Base-by-base conservation (phyloP, 2,329 filamentous ascomycete genomes). In the Venturia nashicola region DNA sequence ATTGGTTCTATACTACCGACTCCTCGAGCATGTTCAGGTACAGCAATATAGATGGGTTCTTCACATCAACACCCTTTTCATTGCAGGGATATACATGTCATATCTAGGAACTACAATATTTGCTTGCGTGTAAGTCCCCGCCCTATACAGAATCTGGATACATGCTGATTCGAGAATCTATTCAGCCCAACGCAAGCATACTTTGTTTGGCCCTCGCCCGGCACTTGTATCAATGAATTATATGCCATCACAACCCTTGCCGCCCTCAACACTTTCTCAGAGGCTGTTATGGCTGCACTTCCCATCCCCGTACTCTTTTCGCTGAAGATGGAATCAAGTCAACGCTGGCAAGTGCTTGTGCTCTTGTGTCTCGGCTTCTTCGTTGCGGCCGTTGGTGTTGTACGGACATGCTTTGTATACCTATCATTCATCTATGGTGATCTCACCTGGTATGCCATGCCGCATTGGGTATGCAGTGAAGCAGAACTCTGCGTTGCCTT, bases 401-500 rank as follows among this genome's bases (percentile, higher is more conserved):
- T 78, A 39, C 70, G 78, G 16, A 79, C 77, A 5, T 78, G 74
- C 70, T 78, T 69, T 66, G 77, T 78, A 51, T 78, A 23, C 69
- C 72, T 71, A 16, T 67, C 79, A 5, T 71, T 78, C 9, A 67
- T 67, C 5, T 74, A 71, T 62, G 78, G 75, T 65, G 78, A 80
- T 61, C 71, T 73, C 61, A 78, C 76, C 1, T 79, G 77, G 78
- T 75, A 72, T 60, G 71, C 75, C 5, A 78, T 76, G 68, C 75
- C 75, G 5, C 68, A 79, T 0, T 79, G 76, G 76, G 77, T 79
- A 16, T 72, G 73, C 54, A 75, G 77, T 4, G 73, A 75, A 0
- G 73, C 79, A 4, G 78, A 80, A 67, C 75, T 79, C 9, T 75
- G 79, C 65, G 65, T 80, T 7, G 77, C 75, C 8, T 72, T 79